Conservation (phyloP, 331 rosid species). For the Prunus yedoensis region DNA sequence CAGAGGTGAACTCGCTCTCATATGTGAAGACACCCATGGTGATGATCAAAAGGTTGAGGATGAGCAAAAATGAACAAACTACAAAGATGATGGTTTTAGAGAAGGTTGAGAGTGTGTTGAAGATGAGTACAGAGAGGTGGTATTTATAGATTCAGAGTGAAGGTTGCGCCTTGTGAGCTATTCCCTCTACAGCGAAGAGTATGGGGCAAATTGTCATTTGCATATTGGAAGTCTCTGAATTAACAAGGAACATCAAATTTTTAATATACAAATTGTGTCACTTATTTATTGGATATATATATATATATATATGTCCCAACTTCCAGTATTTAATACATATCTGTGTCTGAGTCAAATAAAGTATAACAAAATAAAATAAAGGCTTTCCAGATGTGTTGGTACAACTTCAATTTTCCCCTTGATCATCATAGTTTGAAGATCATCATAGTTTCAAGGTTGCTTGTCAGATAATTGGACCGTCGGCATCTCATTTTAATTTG, state of each 20-base stretch:
- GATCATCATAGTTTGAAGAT: no score
- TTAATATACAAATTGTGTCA: background rate
- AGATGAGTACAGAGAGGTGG: background rate
- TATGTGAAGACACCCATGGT: constrained; percentile 51
- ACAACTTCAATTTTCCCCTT: background rate
- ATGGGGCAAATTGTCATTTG: background rate
- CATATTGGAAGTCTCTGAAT: background rate
- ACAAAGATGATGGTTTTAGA: background rate
- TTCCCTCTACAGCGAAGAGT: background rate
- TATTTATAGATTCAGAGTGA: constrained; percentile 10
- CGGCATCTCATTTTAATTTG: background rate
- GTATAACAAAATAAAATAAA: background rate
- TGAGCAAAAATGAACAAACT: background rate
- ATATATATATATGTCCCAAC: background rate
- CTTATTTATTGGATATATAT: background rate
- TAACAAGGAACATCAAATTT: background rate
- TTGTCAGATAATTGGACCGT: background rate
- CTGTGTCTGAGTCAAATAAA: constrained; percentile 5
- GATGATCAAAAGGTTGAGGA: background rate
- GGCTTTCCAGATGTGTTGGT: background rate
- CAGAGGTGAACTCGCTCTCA: constrained; percentile 24
- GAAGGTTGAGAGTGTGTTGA: constrained; percentile 10
- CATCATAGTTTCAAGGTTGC: background rate
- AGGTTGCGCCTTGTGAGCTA: background rate
- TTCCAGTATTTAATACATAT: background rate